These are phyloP conservation scores for Phytophthora megakarya DNA, from an alignment of 352 stramenopile genomes.

Conservation along the genomic window DNA sequence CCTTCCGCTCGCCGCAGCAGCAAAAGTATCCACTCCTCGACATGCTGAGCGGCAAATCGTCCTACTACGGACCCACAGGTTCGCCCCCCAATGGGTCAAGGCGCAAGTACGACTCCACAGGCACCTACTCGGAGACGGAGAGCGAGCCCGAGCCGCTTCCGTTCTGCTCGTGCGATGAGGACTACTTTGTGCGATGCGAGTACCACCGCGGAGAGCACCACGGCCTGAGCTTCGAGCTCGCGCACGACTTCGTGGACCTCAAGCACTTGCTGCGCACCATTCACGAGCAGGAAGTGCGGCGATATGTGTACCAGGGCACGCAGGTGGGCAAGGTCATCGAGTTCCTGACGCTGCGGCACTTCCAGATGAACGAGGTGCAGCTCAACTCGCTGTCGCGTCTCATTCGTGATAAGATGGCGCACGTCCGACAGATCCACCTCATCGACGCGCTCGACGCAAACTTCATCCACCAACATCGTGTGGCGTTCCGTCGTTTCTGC, in stretches of 20 bases:
- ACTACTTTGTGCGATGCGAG: conserved; percentile 51
- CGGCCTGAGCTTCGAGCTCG: conserved; percentile 55
- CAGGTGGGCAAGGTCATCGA: conserved; percentile 65
- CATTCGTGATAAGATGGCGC: conserved; percentile 45
- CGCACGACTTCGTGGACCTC: conserved; percentile 54
- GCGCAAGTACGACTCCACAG: conserved; percentile 37
- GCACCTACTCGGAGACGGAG: conserved; percentile 56
- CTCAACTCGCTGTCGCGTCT: conserved; percentile 49
- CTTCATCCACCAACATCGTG: conserved; percentile 48
- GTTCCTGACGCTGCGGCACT: conserved; percentile 55
- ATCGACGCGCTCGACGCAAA: conserved; percentile 49
- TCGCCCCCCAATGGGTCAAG: conserved; percentile 18
- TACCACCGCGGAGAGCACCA: conserved; percentile 59
- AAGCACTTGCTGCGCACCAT: conserved; percentile 54
- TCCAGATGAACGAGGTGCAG: conserved; percentile 50
- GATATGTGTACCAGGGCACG: conserved; percentile 57
- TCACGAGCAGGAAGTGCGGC: conserved; percentile 51
- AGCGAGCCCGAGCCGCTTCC: conserved; percentile 54
- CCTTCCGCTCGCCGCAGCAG: conserved; percentile 10
- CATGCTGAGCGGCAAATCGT: conserved; percentile 25
- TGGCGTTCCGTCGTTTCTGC: conserved; percentile 54
- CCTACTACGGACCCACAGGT: conserved; percentile 24
- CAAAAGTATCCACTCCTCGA: conserved; percentile 13
- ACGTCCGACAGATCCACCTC: conserved; percentile 53
- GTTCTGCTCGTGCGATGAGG: conserved; percentile 51